Evolutionary conservation across 768 basidiomycete species (phyloP).

Genomic region (Naganishia onofrii): DNA sequence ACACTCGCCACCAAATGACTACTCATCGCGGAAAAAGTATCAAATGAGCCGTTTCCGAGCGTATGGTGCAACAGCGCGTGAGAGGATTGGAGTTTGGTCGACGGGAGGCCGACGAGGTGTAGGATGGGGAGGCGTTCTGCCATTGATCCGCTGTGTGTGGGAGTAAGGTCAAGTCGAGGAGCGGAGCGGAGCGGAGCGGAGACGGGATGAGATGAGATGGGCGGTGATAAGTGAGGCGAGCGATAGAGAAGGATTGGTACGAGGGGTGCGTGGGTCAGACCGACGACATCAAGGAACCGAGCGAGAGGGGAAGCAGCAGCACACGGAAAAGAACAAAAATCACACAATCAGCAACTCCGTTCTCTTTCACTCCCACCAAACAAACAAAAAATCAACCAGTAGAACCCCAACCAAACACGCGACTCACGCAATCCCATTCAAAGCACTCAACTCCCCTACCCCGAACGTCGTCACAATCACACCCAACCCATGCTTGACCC

Average conservation of each 20-base stretch:
- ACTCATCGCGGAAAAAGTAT: conserved; percentile 73
- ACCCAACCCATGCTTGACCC: conserved; percentile 64
- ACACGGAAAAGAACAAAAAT: too few species aligned
- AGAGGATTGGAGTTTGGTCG: conserved; percentile 63
- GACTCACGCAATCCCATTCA: conserved; percentile 66
- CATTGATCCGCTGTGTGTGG: conserved; percentile 64
- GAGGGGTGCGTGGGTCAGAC: too few species aligned
- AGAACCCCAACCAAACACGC: too few species aligned
- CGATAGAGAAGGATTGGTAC: too few species aligned
- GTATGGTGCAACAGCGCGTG: conserved; percentile 82
- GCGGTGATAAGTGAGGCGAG: too few species aligned
- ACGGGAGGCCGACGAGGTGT: conserved; percentile 81
- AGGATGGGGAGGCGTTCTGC: conserved; percentile 85
- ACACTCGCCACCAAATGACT: conserved; percentile 72
- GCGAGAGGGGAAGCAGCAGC: too few species aligned
- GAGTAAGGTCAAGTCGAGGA: conserved; percentile 58
- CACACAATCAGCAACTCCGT: too few species aligned
- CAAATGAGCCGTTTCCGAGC: conserved; percentile 76
- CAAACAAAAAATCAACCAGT: too few species aligned
- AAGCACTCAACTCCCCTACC: conserved; percentile 87
- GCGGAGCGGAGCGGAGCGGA: too few species aligned
- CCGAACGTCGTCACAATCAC: conserved; percentile 69
- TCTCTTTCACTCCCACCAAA: too few species aligned
- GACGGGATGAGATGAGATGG: too few species aligned
- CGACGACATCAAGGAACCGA: too few species aligned